Conservation (phyloP, 2,329 filamentous ascomycete species). For the Phoma herbarum region DNA sequence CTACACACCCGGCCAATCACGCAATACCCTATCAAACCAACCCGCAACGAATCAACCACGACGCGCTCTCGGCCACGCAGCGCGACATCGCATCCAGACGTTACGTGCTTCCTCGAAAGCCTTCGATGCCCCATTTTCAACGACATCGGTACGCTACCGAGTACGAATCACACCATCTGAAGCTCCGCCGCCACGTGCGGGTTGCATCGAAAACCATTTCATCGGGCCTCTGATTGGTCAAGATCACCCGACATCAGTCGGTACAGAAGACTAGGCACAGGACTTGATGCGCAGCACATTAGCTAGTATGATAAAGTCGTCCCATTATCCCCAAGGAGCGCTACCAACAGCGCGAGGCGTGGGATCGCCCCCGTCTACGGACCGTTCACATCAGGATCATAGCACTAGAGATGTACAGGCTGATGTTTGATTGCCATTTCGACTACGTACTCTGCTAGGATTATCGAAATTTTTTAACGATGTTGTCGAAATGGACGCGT, state of each 20-base stretch:
- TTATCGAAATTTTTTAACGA: conserved; percentile 9
- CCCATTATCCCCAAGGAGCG: conserved; percentile 4
- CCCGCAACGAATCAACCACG: conserved; percentile 35
- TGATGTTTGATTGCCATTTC: conserved; percentile 1
- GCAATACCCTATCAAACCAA: conserved; percentile 37
- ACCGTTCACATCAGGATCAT: conserved; percentile 2
- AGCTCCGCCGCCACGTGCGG: neutral
- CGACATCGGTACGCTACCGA: conserved; percentile 9
- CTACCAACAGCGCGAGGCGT: conserved; percentile 1
- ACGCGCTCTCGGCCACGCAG: neutral
- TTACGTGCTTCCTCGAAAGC: conserved; percentile 39
- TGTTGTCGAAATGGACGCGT: conserved; percentile 6
- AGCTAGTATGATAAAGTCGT: neutral
- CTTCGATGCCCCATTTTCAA: neutral
- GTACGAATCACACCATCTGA: conserved; percentile 5
- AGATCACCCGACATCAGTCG: neutral
- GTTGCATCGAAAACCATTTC: neutral
- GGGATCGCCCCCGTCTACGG: neutral
- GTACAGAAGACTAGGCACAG: neutral
- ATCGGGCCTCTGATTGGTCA: neutral
- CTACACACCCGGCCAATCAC: conserved; percentile 44
- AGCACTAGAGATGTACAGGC: conserved; percentile 6
- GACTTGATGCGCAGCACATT: neutral
- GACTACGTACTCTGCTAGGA: conserved; percentile 4
- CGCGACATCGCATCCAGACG: conserved; percentile 23